These are phyloP conservation scores for Termitomyces sp. DNA, from an alignment of 768 basidiomycete species.

Conservation along the genomic window DNA sequence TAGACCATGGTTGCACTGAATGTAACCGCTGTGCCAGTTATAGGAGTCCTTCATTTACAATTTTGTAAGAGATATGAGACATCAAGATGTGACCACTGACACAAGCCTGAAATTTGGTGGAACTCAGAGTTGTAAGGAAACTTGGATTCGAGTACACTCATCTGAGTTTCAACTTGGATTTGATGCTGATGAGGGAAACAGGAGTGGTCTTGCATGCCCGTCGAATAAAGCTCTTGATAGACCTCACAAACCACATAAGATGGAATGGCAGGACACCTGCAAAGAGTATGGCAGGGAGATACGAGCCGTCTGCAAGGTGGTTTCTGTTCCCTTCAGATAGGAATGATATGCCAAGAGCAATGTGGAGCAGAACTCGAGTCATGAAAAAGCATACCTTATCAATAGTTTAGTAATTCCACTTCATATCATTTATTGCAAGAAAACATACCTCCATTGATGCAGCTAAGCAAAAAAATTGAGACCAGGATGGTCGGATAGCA, in stretches of 20 bases:
- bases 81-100: too few species aligned
- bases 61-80: too few species aligned
- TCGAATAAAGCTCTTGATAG: slow-evolving; percentile 42
- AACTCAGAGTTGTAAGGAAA: neutral
- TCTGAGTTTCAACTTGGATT: too few species aligned
- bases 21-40: too few species aligned
- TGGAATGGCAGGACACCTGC: slow-evolving; percentile 44
- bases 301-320: slow-evolving; percentile 27
- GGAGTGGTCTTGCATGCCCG: slow-evolving; percentile 10
- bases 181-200: neutral
- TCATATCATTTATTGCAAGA: neutral
- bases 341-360: slow-evolving; percentile 29
- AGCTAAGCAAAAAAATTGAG: slow-evolving; percentile 40
- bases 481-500: neutral
- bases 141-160: neutral
- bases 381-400: slow-evolving; percentile 44
- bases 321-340: slow-evolving; percentile 23
- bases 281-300: slow-evolving; percentile 35
- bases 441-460: slow-evolving; percentile 43
- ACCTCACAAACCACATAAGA: slow-evolving; percentile 49
- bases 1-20: too few species aligned
- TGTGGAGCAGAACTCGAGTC: slow-evolving; percentile 46
- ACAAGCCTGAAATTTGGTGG: neutral
- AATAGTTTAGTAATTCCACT: slow-evolving; percentile 24
- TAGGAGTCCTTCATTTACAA: too few species aligned